Conservation (phyloP, 345 rosid species). For the Excoecaria cochinchinensis region DNA sequence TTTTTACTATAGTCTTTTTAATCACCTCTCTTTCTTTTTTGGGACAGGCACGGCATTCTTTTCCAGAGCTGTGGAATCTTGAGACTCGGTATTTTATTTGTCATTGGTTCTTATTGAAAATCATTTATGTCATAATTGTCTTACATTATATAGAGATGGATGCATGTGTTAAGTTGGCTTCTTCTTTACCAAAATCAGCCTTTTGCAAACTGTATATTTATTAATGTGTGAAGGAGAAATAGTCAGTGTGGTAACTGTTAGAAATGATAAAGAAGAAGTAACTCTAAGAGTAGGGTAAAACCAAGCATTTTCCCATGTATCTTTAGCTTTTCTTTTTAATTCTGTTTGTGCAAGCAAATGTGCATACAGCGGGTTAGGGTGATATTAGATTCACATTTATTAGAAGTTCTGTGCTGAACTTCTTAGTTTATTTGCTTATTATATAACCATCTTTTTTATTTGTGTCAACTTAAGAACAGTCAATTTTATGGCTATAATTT, state of each 20-base stretch:
- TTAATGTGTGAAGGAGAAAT: background rate
- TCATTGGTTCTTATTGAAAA: slow-evolving; percentile 10
- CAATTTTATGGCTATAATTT: background rate
- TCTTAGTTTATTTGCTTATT: too few relatives aligned
- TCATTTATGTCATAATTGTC: background rate
- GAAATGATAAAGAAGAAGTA: background rate
- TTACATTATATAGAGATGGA: background rate
- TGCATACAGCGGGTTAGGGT: background rate
- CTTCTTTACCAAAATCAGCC: background rate
- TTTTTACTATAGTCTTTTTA: slow-evolving; percentile 6
- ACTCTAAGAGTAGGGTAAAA: background rate
- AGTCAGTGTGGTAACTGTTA: background rate
- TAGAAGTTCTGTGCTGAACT: background rate
- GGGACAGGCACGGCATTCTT: slow-evolving; percentile 75
- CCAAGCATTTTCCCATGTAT: background rate
- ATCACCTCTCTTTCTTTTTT: slow-evolving; percentile 19
- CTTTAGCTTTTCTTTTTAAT: background rate
- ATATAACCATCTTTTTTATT: background rate
- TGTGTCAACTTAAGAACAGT: background rate
- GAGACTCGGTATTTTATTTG: slow-evolving; percentile 62
- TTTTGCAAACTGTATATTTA: background rate
- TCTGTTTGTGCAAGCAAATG: background rate
- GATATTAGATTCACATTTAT: background rate
- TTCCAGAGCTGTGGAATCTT: slow-evolving; percentile 84
- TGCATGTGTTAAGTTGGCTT: slow-evolving; percentile 9